Conservation (phyloP, 306 rosid species). For the Astragalus membranaceus region DNA sequence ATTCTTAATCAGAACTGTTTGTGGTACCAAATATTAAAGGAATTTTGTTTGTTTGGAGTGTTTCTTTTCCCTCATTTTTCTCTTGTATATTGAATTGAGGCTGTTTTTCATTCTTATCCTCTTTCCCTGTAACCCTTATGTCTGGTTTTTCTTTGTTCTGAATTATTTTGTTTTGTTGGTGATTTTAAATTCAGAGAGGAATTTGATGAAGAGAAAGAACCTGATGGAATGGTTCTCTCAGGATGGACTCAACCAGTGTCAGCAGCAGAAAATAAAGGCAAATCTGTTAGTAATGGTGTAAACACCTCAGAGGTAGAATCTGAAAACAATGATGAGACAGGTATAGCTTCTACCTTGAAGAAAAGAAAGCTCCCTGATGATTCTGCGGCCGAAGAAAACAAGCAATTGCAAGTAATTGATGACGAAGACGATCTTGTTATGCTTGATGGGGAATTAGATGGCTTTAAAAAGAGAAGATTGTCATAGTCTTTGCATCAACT, state of each 20-base stretch:
- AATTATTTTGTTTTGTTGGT: background rate
- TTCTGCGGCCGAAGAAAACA: constrained; percentile 28
- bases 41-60: background rate
- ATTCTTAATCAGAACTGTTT: background rate
- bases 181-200: constrained; percentile 55
- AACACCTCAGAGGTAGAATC: constrained; percentile 49
- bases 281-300: constrained; percentile 49
- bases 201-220: constrained; percentile 97
- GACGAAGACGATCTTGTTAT: constrained; percentile 66
- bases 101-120: background rate
- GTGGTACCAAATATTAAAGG: background rate
- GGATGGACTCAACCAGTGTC: constrained; percentile 77
- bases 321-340: constrained; percentile 39
- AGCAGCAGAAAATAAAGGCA: constrained; percentile 40
- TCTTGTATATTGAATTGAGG: background rate
- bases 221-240: constrained; percentile 85
- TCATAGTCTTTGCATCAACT: constrained; percentile 32
- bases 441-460: constrained; percentile 46
- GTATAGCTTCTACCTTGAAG: constrained; percentile 27
- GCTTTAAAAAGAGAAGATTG: constrained; percentile 59
- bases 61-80: background rate
- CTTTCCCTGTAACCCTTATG: background rate
- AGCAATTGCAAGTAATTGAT: constrained; percentile 53
- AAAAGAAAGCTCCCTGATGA: constrained; percentile 52
- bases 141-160: background rate